phyloP scores from a whole-genome alignment of 805 yeast genomes.

The Isabelozyma rhagii region DNA sequence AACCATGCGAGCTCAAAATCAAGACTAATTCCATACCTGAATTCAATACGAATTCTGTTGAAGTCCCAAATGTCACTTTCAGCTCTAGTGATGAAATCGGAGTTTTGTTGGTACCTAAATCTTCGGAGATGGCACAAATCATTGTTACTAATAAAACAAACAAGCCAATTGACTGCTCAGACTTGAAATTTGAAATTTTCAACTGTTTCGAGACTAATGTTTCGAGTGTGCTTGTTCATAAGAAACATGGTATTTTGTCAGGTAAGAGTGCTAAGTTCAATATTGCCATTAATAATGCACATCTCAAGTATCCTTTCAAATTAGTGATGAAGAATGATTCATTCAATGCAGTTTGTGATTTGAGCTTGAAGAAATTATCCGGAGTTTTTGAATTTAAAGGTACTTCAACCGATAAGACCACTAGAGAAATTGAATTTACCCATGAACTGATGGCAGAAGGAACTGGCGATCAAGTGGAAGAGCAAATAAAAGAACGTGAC shows the following conservation, averaged over 20 bases:
- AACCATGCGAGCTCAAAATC: neutral
- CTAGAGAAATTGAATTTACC: slow-evolving; percentile 5
- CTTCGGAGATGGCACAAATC: slow-evolving; percentile 28
- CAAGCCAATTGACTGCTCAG: slow-evolving; percentile 24
- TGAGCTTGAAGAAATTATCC: slow-evolving; percentile 19
- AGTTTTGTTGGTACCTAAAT: slow-evolving; percentile 26
- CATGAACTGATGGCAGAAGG: slow-evolving; percentile 1
- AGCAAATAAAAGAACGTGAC: slow-evolving; percentile 3
- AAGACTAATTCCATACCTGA: neutral
- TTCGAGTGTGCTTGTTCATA: slow-evolving; percentile 25
- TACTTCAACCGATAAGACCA: neutral
- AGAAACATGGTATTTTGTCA: slow-evolving; percentile 29
- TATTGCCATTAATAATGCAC: slow-evolving; percentile 25
- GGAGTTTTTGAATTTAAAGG: slow-evolving; percentile 14
- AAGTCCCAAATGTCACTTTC: neutral
- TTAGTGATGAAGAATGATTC: slow-evolving; percentile 20
- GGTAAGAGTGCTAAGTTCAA: slow-evolving; percentile 30
- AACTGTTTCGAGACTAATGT: slow-evolving; percentile 26
- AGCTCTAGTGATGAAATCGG: slow-evolving; percentile 5
- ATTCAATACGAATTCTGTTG: neutral
- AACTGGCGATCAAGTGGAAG: slow-evolving; percentile 6
- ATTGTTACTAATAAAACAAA: slow-evolving; percentile 25
- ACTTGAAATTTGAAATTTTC: slow-evolving; percentile 25
- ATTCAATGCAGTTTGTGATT: slow-evolving; percentile 15
- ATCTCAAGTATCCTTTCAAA: slow-evolving; percentile 32